phyloP scores from a whole-genome alignment of 441 rosid genomes.

The Jatropha multifida region DNA sequence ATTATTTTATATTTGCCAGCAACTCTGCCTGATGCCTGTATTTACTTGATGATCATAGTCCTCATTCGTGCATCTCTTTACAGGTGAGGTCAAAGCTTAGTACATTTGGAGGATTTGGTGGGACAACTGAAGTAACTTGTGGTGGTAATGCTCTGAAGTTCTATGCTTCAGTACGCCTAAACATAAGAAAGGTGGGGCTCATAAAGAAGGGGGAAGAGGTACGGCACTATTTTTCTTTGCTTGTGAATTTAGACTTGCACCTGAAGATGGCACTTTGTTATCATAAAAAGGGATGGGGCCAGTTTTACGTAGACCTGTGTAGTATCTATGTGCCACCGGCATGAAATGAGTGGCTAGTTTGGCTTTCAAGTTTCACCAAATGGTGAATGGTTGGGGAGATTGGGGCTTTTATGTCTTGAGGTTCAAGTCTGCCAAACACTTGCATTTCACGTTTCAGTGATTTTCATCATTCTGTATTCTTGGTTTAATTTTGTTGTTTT shows the following conservation, averaged over 20 bases:
- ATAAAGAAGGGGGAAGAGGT: constrained; percentile 96
- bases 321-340: not conserved
- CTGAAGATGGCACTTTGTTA: not conserved
- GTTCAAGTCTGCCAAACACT: not conserved
- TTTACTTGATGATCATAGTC: not conserved
- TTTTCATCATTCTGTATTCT: not conserved
- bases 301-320: not conserved
- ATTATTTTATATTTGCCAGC: not conserved
- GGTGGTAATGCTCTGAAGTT: constrained; percentile 98
- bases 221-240: constrained; percentile 1
- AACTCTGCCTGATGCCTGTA: constrained; percentile 1
- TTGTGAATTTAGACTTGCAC: not conserved
- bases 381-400: not conserved
- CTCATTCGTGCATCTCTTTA: constrained; percentile 16
- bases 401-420: not conserved
- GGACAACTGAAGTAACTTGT: constrained; percentile 91
- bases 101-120: constrained; percentile 92
- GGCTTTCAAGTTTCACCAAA: not conserved
- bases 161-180: constrained; percentile 93
- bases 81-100: constrained; percentile 90
- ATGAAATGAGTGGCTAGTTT: not conserved
- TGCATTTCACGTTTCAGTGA: not conserved
- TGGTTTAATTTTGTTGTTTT: constrained; percentile 7
- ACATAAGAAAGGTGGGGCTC: constrained; percentile 62
- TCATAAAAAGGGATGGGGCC: not conserved